These are phyloP conservation scores for Lentinula edodes DNA, from an alignment of 768 basidiomycete species.

Conservation along the genomic window DNA sequence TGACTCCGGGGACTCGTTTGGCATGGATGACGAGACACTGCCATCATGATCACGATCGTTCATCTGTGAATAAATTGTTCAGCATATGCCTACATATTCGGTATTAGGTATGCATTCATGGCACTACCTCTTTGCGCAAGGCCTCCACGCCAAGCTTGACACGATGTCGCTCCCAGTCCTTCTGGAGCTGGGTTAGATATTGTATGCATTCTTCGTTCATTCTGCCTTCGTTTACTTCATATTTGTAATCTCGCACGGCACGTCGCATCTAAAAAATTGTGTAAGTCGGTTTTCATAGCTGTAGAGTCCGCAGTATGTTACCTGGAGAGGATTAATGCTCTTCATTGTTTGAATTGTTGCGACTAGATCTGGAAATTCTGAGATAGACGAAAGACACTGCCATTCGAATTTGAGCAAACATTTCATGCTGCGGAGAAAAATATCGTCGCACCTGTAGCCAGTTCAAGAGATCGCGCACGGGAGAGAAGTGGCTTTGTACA, in stretches of 20 bases:
- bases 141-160: constrained; percentile 84
- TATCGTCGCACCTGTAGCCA: constrained; percentile 69
- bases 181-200: constrained; percentile 91
- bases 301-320: constrained; percentile 19
- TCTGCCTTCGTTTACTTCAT: constrained; percentile 85
- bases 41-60: constrained; percentile 58
- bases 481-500: constrained; percentile 74
- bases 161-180: constrained; percentile 93
- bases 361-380: constrained; percentile 83
- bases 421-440: neutral
- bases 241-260: constrained; percentile 89
- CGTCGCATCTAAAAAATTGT: constrained; percentile 67
- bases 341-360: constrained; percentile 86
- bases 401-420: neutral
- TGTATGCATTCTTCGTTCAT: constrained; percentile 96
- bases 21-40: constrained; percentile 40
- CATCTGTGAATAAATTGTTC: constrained; percentile 37
- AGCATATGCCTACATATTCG: neutral
- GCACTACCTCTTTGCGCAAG: constrained; percentile 69
- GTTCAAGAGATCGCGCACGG: constrained; percentile 75
- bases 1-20: constrained; percentile 33
- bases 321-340: constrained; percentile 88
- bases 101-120: neutral
- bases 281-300: neutral
- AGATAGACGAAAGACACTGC: constrained; percentile 81